Evolutionary conservation across 192 early-diverging fungal genomes (phyloP), one percentile per base, ranked within the genome.

Genomic region (Coemansia sp.): DNA sequence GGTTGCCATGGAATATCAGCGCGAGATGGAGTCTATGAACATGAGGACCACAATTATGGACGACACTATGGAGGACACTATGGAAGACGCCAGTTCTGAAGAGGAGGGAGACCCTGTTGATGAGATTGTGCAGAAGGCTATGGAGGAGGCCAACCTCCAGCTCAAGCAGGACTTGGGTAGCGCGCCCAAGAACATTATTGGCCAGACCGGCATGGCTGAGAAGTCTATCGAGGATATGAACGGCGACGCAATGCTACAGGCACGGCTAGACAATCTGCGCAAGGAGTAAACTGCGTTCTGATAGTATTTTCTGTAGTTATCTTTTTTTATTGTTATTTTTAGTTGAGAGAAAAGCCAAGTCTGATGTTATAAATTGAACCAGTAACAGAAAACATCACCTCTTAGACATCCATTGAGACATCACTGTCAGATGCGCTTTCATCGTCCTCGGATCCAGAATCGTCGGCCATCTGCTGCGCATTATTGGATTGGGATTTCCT

Each of bases 1-100:
- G 66, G 97, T 99, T 51, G 94, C 98, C 91, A 93, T 94, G 90
- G 95, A 99, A 33, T 99, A 98, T 84, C 94, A 97, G 70, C 86
- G 85, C 74, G 94, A 99, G 83, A 87, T 86, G 10, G 95, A 95
- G 65, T 88, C 93, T 71, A 95, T 99, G 95, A 94, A 99, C 72
- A 97, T 99, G 94, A 97, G 97, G 85, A 94, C 95, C 67, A 95
- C 97, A 66, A 90, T 99, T 92, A 95, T 99, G 90, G 91, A 91
- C 64, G 97, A 99, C 64, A 91, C 93, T 9, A 95, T 99, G 66
- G 97, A 99, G 67, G 95, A 94, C 72, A 92, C 87, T 32, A 93
- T 99, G 90, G 95, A 94, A 36, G 95, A 94, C 57, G 88, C 87
- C 50, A 87, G 86, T 31, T 66, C 74, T 39, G 89, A 89, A 39